Evolutionary conservation across 1,284 basidiomycete species (phyloP), one percentile per base, ranked within the genome.

Genomic region (Taiwanofungus camphoratus): DNA sequence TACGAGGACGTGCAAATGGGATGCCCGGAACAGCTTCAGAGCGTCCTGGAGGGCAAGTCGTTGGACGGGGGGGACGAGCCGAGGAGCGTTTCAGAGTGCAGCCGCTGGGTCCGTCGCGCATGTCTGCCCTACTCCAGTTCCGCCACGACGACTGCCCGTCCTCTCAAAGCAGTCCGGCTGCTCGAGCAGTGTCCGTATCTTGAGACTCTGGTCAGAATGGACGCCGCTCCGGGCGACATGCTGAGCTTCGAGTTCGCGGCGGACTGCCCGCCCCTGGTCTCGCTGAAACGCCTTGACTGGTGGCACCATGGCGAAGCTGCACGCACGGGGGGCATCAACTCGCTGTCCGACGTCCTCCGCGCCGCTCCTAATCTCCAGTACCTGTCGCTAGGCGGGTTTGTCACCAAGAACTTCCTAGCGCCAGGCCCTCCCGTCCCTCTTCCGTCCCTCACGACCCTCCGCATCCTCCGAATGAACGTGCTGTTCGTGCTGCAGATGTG

Each of bases 201-300:
- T 6, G 68, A 76, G 54, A 73, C 76, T 7, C 74, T 85, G 27
- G 67, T 78, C 41, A 68, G 82, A 19, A 77, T 77, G 29, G 55
- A 31, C 24, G 30, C 49, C 27, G 45, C 44, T 20, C 48, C 56
- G 30, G 52, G 51, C 35, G 42, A 45, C 8, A 52, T 55, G 31
- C 55, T 70, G n/a, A 65, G 61, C 21, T 83, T 76, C 61, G 74
- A 81, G 34, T 78, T 74, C 54, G 69, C 75, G 24, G 69, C 71
- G 3, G 65, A 63, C 49, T 62, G 59, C 37, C 59, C 77, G 0
- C 56, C 69, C 0, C 50, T 83, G 3, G 64, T 68, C 8, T 71
- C 72, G n/a, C 64, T 85, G 26, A 73, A 70, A 35, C 73, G 79
- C 16, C 66, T 85, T 30, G 82, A 85, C 42, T 85, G 82, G 79